Evolutionary conservation across 1,139 yeast genomes (phyloP), one percentile per base, ranked within the genome.

Genomic region (Scheffersomyces titani): DNA sequence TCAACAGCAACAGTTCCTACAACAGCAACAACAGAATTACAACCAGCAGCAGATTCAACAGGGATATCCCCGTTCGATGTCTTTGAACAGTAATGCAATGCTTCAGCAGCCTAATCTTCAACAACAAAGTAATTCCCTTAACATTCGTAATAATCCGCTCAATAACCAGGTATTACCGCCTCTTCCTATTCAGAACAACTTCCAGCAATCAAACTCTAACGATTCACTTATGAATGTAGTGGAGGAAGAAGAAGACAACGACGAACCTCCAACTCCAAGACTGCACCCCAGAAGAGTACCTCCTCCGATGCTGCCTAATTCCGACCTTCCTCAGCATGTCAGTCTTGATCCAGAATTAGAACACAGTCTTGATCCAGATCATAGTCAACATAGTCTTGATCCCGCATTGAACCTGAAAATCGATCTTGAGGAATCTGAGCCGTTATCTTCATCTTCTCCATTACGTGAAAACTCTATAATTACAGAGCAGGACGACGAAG

Each of bases 151-250:
- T 19, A 46, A 19, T 46, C 22, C 55, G 54, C 22, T 44, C 55
- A 19, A 13, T 5, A 46, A 46, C 49, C 16, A 20, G 16, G 22
- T 19, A 5, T 22, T 46, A 13, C 20, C 24, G 16, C n/a, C 49
- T 20, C 22, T 7, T 22, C 49, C 49, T 19, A 46, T 46, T 46
- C 22, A 20, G 9, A 19, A 46, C 49, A 46, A 24, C 46, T 59
- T 57, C 51, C 59, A 52, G 47, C 58, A 53, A 19, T 64, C 61
- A 47, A 63, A 64, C 21, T 76, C 81, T 1, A 74, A 67, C 52
- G 83, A 79, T 54, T 77, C 81, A 1, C 62, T 78, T 7, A 73
- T 71, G 73, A 75, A 78, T 59, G 81, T 79, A 0, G 70, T 70
- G 1, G 83, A 78, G 61, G 83, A 78, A 63, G 78, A 74, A 7